A percentile compares a stretch with the other conserved stretches of the same genome.
Conservation (phyloP, 768 basidiomycete species). For the Lactifluus echinatus region DNA sequence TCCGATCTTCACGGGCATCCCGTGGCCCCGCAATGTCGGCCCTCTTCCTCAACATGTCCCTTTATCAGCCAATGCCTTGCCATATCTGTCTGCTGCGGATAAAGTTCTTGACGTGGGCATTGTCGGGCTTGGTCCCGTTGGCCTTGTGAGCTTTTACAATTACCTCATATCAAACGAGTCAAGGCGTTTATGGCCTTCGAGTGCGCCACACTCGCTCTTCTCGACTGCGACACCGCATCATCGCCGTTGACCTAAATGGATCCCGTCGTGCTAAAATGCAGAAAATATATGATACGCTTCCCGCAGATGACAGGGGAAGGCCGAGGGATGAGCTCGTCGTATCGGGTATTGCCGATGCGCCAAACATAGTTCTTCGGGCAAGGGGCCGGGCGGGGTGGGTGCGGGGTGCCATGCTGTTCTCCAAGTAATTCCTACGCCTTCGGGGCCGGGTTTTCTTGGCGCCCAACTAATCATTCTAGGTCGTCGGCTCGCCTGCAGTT, state of each 20-base stretch:
- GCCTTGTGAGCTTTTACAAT: conserved; percentile 37
- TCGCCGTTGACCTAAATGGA: conserved; percentile 57
- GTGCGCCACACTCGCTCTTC: conserved; percentile 56
- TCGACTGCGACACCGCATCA: conserved; percentile 53
- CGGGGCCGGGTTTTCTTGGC: conserved; percentile 9
- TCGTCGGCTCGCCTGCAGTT: conserved; percentile 61
- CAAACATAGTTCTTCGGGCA: conserved; percentile 36
- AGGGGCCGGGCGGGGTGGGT: conserved; percentile 52
- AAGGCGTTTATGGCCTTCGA: conserved; percentile 17
- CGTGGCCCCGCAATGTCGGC: conserved; percentile 42
- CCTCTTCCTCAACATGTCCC: conserved; percentile 1
- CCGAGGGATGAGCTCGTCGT: conserved; percentile 40
- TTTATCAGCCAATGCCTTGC: neutral
- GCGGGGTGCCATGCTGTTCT: conserved; percentile 61
- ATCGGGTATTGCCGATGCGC: conserved; percentile 43
- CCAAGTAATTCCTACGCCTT: conserved; percentile 38
- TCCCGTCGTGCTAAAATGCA: conserved; percentile 50
- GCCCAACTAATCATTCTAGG: conserved; percentile 30
- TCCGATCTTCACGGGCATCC: conserved; percentile 46
- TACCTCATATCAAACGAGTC: neutral
- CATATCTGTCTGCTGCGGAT: conserved; percentile 38
- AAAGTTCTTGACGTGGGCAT: conserved; percentile 51
- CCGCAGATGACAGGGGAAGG: conserved; percentile 31
- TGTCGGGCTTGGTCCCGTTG: conserved; percentile 73
- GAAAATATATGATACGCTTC: conserved; percentile 40